phyloP scores from a whole-genome alignment of 345 rosid genomes.

The Dipteronia dyeriana region DNA sequence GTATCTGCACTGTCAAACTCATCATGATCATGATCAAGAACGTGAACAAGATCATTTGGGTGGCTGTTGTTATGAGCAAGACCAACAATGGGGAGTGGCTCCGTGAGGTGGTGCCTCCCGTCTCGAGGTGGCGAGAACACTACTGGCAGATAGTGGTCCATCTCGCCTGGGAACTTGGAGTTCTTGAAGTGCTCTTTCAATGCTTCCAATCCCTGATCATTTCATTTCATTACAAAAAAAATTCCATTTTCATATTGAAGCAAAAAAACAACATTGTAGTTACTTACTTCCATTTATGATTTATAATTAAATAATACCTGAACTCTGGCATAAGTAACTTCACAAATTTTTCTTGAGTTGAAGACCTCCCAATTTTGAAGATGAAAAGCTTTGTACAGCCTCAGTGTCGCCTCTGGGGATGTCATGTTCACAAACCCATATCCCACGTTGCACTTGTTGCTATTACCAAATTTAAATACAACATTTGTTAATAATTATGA shows the following conservation, averaged over 20 bases:
- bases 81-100: conserved; percentile 53
- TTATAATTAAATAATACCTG: conserved; percentile 42
- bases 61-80: conserved; percentile 30
- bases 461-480: too few species aligned
- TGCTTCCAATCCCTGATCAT: conserved; percentile 64
- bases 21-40: conserved; percentile 3
- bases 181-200: conserved; percentile 84
- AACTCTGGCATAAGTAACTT: conserved; percentile 84
- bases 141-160: conserved; percentile 72
- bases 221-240: too few species aligned
- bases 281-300: too few species aligned
- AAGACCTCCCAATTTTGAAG: conserved; percentile 77
- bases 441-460: conserved; percentile 94
- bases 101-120: conserved; percentile 51
- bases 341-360: conserved; percentile 81
- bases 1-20: conserved; percentile 19
- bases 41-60: too few species aligned
- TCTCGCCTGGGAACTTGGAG: conserved; percentile 72
- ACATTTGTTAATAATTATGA: background rate
- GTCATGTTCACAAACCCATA: conserved; percentile 99
- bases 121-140: conserved; percentile 85
- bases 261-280: too few species aligned
- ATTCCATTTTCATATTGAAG: too few species aligned
- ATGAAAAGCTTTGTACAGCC: conserved; percentile 84
- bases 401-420: conserved; percentile 66